These are phyloP conservation scores for Macrolepiota fuliginosa DNA, from an alignment of 768 basidiomycete genomes.

Conservation along the genomic window DNA sequence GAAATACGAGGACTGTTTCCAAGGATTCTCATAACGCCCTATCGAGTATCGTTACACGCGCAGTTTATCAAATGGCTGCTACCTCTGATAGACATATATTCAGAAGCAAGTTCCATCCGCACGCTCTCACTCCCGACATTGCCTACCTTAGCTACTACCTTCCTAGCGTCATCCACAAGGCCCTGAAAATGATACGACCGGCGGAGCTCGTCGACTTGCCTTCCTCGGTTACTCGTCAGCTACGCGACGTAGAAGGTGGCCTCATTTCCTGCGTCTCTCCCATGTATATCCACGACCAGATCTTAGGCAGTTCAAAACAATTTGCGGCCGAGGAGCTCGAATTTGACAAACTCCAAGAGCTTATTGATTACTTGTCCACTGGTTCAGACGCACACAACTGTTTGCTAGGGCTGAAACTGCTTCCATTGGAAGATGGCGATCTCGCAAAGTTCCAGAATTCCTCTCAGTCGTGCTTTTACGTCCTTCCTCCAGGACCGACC, in stretches of 20 bases:
- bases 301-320: not conserved
- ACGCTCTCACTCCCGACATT: constrained; percentile 8
- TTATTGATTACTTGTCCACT: constrained; percentile 25
- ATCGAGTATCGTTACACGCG: not conserved
- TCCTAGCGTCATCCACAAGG: not conserved
- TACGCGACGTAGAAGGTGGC: not conserved
- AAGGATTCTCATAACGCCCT: constrained; percentile 15
- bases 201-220: not conserved
- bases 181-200: not conserved
- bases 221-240: not conserved
- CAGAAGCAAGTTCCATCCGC: constrained; percentile 16
- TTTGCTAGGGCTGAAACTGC: constrained; percentile 28
- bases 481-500: constrained; percentile 17
- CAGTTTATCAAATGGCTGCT: constrained; percentile 4
- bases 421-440: constrained; percentile 34
- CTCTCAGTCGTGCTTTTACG: constrained; percentile 22
- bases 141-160: not conserved
- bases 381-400: constrained; percentile 13
- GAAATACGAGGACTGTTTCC: constrained; percentile 17
- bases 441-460: constrained; percentile 24
- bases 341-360: constrained; percentile 19
- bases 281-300: constrained; percentile 6
- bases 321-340: constrained; percentile 20
- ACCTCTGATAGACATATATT: not conserved
- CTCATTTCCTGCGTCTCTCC: not conserved